These are phyloP conservation scores for Lipomyces oligophaga DNA, from an alignment of 805 yeast genomes.

Conservation along the genomic window DNA sequence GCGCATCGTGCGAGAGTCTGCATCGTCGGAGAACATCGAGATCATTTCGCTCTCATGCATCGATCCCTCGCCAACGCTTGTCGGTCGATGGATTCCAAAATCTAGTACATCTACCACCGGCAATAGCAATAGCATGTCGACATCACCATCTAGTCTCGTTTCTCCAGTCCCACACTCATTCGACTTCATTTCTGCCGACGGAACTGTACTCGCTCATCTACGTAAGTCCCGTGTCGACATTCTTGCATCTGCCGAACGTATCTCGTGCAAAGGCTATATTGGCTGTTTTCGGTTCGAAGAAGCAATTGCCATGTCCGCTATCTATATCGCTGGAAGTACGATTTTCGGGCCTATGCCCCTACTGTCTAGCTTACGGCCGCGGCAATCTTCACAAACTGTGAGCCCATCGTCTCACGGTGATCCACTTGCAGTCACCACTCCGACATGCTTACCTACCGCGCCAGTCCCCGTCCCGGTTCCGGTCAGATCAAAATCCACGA, in stretches of 20 bases:
- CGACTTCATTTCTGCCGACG: slow-evolving; percentile 2
- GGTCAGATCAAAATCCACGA: too few relatives aligned
- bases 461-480: too few relatives aligned
- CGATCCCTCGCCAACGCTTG: not conserved
- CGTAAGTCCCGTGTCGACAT: not conserved
- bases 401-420: too few relatives aligned
- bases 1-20: slow-evolving; percentile 4
- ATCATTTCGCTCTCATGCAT: not conserved
- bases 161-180: too few relatives aligned
- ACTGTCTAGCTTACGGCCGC: too few relatives aligned
- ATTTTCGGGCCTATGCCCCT: too few relatives aligned
- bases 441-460: too few relatives aligned
- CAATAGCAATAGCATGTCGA: not conserved
- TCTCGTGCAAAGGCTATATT: slow-evolving; percentile 4
- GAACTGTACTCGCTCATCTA: slow-evolving; percentile 6
- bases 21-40: too few relatives aligned
- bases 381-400: too few relatives aligned
- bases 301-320: slow-evolving; percentile 14
- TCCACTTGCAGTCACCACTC: too few relatives aligned
- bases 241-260: not conserved
- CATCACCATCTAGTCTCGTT: slow-evolving; percentile 1
- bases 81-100: slow-evolving; percentile 11
- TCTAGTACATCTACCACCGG: not conserved
- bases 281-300: slow-evolving; percentile 20
- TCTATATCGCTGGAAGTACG: slow-evolving; percentile 8